Percentiles rank a stretch among this genome's conserved stretches.
Conservation (phyloP, 2,329 filamentous ascomycete genomes). For the Pseudopithomyces maydicus region DNA sequence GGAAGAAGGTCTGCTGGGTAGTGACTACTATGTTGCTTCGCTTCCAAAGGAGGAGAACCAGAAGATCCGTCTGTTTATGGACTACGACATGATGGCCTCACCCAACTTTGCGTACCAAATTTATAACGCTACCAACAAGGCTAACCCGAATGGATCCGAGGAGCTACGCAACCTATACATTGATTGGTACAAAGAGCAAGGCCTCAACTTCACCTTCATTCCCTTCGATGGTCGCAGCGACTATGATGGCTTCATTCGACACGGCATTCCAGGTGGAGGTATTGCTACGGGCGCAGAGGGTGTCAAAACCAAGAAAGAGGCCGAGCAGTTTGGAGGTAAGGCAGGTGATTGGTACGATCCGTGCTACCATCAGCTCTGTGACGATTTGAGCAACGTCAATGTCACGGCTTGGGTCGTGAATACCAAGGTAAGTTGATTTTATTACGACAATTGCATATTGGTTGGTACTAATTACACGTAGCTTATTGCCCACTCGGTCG, state of each 20-base stretch:
- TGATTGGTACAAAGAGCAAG: conserved; percentile 43
- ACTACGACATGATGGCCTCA: conserved; percentile 51
- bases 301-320: conserved; percentile 47
- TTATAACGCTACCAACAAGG: conserved; percentile 46
- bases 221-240: conserved; percentile 49
- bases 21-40: conserved; percentile 45
- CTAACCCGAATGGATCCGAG: conserved; percentile 44
- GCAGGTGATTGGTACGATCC: conserved; percentile 46
- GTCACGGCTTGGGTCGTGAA: conserved; percentile 46
- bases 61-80: conserved; percentile 50
- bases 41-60: conserved; percentile 42
- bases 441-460: background rate
- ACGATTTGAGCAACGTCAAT: conserved; percentile 46
- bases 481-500: conserved; percentile 46
- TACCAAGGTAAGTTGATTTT: conserved; percentile 36
- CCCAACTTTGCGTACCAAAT: conserved; percentile 48
- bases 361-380: conserved; percentile 48
- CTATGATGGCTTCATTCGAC: conserved; percentile 49
- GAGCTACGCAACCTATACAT: conserved; percentile 46
- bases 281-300: conserved; percentile 49
- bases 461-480: conserved; percentile 14
- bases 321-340: conserved; percentile 43
- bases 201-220: conserved; percentile 45
- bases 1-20: conserved; percentile 48
- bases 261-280: conserved; percentile 47